A percentile compares a stretch with the other conserved stretches of the same genome.
Conservation (phyloP, 202 grass and related monocot genomes). For the Schoenoplectus tabernaemontani region DNA sequence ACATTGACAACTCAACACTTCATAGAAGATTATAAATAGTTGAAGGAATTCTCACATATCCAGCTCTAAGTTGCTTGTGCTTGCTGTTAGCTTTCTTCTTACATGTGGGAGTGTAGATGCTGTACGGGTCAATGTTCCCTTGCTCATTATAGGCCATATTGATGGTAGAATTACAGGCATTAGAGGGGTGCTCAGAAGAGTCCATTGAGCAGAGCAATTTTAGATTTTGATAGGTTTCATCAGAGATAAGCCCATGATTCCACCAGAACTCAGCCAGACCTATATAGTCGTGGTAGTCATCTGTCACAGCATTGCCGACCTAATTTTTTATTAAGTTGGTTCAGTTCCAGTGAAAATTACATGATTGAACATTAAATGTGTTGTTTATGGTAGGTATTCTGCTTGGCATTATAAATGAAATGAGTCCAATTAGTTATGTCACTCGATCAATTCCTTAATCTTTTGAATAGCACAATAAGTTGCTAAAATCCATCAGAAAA, state of each 20-base stretch:
- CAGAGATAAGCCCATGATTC: constrained; percentile 76
- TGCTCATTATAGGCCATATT: constrained; percentile 30
- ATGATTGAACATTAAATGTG: background rate
- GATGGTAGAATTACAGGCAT: constrained; percentile 21
- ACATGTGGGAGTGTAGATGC: constrained; percentile 68
- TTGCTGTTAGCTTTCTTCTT: constrained; percentile 19
- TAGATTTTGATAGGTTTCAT: constrained; percentile 45
- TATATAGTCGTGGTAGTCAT: constrained; percentile 53
- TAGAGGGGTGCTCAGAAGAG: constrained; percentile 30
- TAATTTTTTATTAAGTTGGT: background rate
- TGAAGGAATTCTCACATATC: constrained; percentile 41
- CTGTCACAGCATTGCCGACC: constrained; percentile 63
- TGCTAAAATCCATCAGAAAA: background rate
- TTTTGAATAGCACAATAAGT: background rate
- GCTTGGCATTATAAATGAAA: background rate
- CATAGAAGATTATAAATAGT: background rate
- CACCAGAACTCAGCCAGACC: constrained; percentile 79
- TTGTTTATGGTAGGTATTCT: background rate
- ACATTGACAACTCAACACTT: background rate
- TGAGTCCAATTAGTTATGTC: background rate
- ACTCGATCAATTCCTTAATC: background rate
- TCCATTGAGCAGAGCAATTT: constrained; percentile 26
- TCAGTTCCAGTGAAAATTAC: background rate
- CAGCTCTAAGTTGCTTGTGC: constrained; percentile 2
- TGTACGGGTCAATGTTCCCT: constrained; percentile 70